Evolutionary conservation across 768 basidiomycete species (phyloP), one percentile per base, ranked within the genome.

Genomic region (Collybiopsis luxurians): DNA sequence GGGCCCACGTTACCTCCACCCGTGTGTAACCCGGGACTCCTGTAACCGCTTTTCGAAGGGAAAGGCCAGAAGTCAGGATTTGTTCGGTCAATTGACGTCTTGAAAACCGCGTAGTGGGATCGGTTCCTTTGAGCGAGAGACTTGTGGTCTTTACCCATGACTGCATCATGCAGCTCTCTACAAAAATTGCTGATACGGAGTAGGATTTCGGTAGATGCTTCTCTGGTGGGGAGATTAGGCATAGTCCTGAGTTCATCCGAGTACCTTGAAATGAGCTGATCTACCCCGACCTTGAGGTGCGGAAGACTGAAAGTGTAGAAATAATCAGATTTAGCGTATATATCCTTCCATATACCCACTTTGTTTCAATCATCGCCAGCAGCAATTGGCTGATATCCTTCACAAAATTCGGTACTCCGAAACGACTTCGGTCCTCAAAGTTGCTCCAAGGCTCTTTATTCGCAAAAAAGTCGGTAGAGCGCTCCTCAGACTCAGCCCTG

Each of bases 361-460:
- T 59, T 11, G 47, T 12, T 40, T 59, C 58, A 24, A 59, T 59
- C 36, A 48, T 36, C 24, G 10, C 38, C 34, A 59, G 27, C 13
- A 90, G 72, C 11, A 85, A 70, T 36, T 63, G 61, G 50, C 85
- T 85, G 19, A 87, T 73, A 57, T 75, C 75, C 1, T 67, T 60
- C 0, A 87, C 81, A 12, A 89, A 76, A 27, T 77, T 76, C 1
- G 67, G 73, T 34, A 85, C 76, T 0, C 87, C 87, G 31, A 88
- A 82, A 1, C 85, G 78, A 21, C 62, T 56, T 13, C 75, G 73
- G 45, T 80, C 73, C 1, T 58, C 17, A n/a, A 83, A 71, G 3
- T 68, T 66, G 24, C 64, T 75, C 88, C 88, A 90, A 0, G 86
- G 86, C 0, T 66, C 17, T 1, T 71, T 81, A 0, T 59, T 63